Conservation (phyloP, 495 filamentous ascomycete genomes). For the Daldinia loculata region DNA sequence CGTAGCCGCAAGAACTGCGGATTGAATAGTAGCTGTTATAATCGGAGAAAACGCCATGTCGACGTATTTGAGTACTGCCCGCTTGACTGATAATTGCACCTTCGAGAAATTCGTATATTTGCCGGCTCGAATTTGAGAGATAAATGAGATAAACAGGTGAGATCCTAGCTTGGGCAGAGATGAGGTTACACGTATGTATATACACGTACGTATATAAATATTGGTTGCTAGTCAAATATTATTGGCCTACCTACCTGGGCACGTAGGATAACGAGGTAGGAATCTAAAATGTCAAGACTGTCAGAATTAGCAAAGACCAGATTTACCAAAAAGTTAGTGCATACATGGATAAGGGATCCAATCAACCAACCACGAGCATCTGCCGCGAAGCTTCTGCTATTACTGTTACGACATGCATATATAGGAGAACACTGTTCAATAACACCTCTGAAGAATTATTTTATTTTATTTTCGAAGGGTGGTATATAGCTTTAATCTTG, state of each 20-base stretch:
- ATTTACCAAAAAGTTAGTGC: neutral
- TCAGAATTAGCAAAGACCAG: neutral
- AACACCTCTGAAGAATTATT: neutral
- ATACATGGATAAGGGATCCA: neutral
- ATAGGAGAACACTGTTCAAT: neutral
- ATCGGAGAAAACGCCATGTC: slow-evolving; percentile 62
- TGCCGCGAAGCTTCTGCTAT: neutral
- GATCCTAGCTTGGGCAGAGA: neutral
- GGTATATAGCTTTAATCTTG: neutral
- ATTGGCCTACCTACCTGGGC: neutral
- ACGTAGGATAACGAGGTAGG: neutral
- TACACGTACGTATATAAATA: neutral
- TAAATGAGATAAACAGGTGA: neutral
- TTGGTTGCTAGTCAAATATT: neutral
- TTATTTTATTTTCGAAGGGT: neutral
- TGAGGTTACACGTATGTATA: neutral
- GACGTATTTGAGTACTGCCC: neutral
- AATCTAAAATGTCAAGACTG: neutral
- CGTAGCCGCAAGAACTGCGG: slow-evolving; percentile 72
- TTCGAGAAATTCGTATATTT: neutral
- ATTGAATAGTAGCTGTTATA: slow-evolving; percentile 72
- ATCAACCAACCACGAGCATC: neutral
- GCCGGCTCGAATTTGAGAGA: neutral
- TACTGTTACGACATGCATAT: neutral
- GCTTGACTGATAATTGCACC: neutral